phyloP scores from a whole-genome alignment of 768 basidiomycete species.

The Leccinum fibrillosum region DNA sequence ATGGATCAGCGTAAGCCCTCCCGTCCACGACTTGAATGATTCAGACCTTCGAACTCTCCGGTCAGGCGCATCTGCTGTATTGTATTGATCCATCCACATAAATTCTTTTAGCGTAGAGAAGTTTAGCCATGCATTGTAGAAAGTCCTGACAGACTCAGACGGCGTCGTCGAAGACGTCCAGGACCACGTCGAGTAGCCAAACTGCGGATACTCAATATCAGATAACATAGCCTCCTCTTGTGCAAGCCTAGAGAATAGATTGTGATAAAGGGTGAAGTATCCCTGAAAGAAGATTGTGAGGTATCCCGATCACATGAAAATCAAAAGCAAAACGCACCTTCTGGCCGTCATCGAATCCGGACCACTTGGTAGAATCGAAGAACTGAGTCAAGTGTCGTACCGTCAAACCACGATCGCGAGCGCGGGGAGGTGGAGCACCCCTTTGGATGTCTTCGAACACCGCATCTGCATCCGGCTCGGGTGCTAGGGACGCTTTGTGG shows the following conservation, averaged over 20 bases:
- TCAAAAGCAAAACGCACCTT: slow-evolving; percentile 41
- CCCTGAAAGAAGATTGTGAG: slow-evolving; percentile 45
- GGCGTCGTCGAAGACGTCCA: slow-evolving; percentile 56
- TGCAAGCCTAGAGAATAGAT: slow-evolving; percentile 78
- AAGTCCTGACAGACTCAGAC: slow-evolving; percentile 56
- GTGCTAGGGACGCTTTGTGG: slow-evolving; percentile 76
- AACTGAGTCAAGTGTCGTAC: slow-evolving; percentile 80
- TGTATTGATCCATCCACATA: slow-evolving; percentile 83
- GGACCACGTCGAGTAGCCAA: slow-evolving; percentile 74
- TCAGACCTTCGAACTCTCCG: slow-evolving; percentile 72
- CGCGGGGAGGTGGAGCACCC: slow-evolving; percentile 55
- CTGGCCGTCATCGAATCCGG: slow-evolving; percentile 58
- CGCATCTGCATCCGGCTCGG: slow-evolving; percentile 78
- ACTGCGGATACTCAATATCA: slow-evolving; percentile 65
- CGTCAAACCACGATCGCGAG: slow-evolving; percentile 72
- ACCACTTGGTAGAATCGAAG: slow-evolving; percentile 71
- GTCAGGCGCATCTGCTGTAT: slow-evolving; percentile 81
- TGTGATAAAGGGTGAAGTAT: slow-evolving; percentile 87
- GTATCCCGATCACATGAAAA: background rate
- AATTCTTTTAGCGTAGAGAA: slow-evolving; percentile 90
- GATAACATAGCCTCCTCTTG: slow-evolving; percentile 64
- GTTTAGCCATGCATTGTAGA: slow-evolving; percentile 85
- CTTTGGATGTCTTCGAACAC: slow-evolving; percentile 83
- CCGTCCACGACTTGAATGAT: background rate
- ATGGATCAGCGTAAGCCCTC: background rate